Conservation (phyloP, 2,329 filamentous ascomycete species). For the Monosporascus sp. region DNA sequence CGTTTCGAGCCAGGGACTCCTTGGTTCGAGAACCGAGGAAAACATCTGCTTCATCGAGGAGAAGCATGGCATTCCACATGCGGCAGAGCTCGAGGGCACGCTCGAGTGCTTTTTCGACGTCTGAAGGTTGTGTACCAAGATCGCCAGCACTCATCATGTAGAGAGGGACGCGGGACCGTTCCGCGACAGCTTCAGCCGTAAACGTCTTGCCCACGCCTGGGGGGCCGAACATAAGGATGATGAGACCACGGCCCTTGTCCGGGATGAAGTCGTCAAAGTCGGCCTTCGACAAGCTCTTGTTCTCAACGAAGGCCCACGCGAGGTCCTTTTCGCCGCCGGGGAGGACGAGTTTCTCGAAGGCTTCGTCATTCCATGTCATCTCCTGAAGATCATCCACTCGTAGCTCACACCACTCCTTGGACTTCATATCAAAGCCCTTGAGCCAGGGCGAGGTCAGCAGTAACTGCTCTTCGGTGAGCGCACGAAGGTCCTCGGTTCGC, state of each 20-base stretch:
- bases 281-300: constrained; percentile 22
- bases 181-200: constrained; percentile 35
- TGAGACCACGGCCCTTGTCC: constrained; percentile 30
- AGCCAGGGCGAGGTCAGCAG: constrained; percentile 33
- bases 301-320: constrained; percentile 34
- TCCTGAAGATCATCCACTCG: constrained; percentile 21
- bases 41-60: constrained; percentile 40
- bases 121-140: constrained; percentile 28
- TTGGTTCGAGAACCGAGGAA: constrained; percentile 33
- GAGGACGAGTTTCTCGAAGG: constrained; percentile 33
- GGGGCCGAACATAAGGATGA: constrained; percentile 31
- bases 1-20: constrained; percentile 33
- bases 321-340: constrained; percentile 32
- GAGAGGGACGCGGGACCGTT: constrained; percentile 32
- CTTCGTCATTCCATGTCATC: constrained; percentile 31
- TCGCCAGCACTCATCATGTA: constrained; percentile 36
- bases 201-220: constrained; percentile 36
- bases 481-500: constrained; percentile 17
- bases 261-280: constrained; percentile 31
- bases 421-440: constrained; percentile 32
- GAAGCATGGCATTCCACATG: constrained; percentile 38
- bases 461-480: constrained; percentile 29
- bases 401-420: constrained; percentile 28
- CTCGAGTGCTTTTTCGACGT: constrained; percentile 29
- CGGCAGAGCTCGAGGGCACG: constrained; percentile 31